A percentile compares a stretch with the other conserved stretches of the same genome.
phyloP scores from a whole-genome alignment of 2,329 filamentous ascomycete genomes.

The Niveomyces coronatus region DNA sequence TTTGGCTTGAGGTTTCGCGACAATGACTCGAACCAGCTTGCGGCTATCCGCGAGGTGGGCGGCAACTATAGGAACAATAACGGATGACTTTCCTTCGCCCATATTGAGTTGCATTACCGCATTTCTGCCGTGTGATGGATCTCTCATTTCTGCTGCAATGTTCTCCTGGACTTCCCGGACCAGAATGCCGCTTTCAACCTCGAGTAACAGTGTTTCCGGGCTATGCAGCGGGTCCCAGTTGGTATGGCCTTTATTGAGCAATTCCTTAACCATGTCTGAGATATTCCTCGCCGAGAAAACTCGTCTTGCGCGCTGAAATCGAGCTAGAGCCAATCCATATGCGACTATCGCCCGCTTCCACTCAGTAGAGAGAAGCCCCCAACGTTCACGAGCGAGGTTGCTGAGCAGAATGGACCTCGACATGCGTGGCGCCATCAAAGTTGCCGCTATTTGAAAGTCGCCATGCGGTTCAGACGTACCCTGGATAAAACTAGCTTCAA shows the following conservation, averaged over 20 bases:
- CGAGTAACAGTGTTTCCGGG: slow-evolving; percentile 54
- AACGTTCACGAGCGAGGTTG: not conserved
- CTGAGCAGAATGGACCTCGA: not conserved
- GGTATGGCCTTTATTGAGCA: not conserved
- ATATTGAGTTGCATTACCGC: slow-evolving; percentile 58
- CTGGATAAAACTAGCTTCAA: not conserved
- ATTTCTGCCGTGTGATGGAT: slow-evolving; percentile 30
- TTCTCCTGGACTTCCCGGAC: slow-evolving; percentile 50
- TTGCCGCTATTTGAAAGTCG: not conserved
- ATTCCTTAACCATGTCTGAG: not conserved
- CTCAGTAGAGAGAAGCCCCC: not conserved
- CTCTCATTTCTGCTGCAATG: slow-evolving; percentile 48
- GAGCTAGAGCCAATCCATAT: not conserved
- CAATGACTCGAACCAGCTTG: slow-evolving; percentile 45
- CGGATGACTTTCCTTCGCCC: slow-evolving; percentile 60
- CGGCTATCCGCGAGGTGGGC: slow-evolving; percentile 39
- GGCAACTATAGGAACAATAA: slow-evolving; percentile 57
- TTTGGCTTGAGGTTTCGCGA: slow-evolving; percentile 48
- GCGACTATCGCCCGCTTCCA: not conserved
- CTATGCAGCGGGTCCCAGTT: not conserved
- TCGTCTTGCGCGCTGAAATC: not conserved
- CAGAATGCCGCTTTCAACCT: slow-evolving; percentile 51
- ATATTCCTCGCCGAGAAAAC: not conserved
- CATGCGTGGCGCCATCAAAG: slow-evolving; percentile 1
- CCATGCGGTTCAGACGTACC: not conserved